Evolutionary conservation across 495 filamentous ascomycete genomes (phyloP).

Genomic region (Penicillium cinerascens): DNA sequence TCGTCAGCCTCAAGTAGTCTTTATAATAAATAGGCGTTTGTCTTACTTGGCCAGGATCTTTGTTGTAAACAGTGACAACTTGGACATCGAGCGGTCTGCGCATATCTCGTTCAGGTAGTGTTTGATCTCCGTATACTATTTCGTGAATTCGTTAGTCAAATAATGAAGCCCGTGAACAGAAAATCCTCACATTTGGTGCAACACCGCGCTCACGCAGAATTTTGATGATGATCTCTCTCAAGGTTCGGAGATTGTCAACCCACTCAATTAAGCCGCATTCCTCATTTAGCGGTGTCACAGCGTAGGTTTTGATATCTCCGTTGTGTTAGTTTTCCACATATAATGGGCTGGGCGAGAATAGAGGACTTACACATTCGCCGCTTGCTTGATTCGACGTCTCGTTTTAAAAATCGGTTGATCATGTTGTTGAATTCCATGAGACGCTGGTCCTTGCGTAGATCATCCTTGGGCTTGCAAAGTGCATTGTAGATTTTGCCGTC

Average conservation of each 20-base stretch:
- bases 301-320: constrained; percentile 89
- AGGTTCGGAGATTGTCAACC: constrained; percentile 93
- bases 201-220: constrained; percentile 71
- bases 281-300: constrained; percentile 93
- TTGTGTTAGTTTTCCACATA: constrained; percentile 9
- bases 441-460: constrained; percentile 92
- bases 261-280: constrained; percentile 98
- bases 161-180: not conserved
- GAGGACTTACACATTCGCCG: constrained; percentile 62
- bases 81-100: constrained; percentile 38
- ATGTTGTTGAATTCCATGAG: constrained; percentile 99
- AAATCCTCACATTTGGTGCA: constrained; percentile 43
- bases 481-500: constrained; percentile 86
- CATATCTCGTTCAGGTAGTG: constrained; percentile 56
- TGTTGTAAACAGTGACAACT: constrained; percentile 65
- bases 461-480: constrained; percentile 96
- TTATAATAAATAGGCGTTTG: not conserved
- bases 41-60: constrained; percentile 51
- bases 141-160: constrained; percentile 4
- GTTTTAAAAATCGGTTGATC: constrained; percentile 91
- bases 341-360: not conserved
- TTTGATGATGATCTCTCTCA: constrained; percentile 84
- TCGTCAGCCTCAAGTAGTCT: constrained; percentile 9
- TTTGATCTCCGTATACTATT: constrained; percentile 57
- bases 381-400: constrained; percentile 83